Evolutionary conservation across 2,329 filamentous ascomycete genomes (phyloP), one percentile per base, ranked within the genome.

Genomic region (Pestalotiopsis sp.): DNA sequence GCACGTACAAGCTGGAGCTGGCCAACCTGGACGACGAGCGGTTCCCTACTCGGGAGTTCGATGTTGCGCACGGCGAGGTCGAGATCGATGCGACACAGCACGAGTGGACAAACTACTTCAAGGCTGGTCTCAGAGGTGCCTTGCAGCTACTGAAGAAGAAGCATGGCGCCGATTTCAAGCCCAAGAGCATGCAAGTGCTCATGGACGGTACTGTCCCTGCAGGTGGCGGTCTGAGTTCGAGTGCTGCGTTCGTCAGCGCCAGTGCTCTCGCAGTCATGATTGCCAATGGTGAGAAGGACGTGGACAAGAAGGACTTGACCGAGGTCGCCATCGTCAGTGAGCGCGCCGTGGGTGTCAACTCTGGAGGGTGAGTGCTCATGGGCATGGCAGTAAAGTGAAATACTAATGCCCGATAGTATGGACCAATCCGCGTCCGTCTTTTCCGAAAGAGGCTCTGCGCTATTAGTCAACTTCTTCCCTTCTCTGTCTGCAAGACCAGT

Each of bases 31-130:
- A 93, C 71, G 85, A 87, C 17, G 83, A 89, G 66, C 95, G 92
- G 79, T 99, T 97, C 78, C 87, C 92, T 2, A 81, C 90, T 1
- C 89, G 89, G 72, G 89, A 93, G 74, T 97, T 98, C 78, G 86
- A 90, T 60, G 86, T 98, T 9, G 88, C 92, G 2, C 77, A 82
- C 38, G 84, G 86, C 71, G 84, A 86, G 12, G 86, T 95, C n/a
- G 88, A 92, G 25, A 97, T 99, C 75, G 94, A 98, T 80, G 88
- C 93, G 7, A 90, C 90, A 20, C 88, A 92, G 73, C 92, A 97
- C 73, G 94, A 98, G 82, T 99, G 96, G 96, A 93, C 94, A 68
- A 99, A 98, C 80, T 99, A 99, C 86, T 98, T 99, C 89, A 97
- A 96, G 83, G 93, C 94, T 66, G 96, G 96, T 0, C 85, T 98